Base-by-base conservation (phyloP, 192 early-diverging fungal genomes). In the Rhizophagus prolifer region DNA sequence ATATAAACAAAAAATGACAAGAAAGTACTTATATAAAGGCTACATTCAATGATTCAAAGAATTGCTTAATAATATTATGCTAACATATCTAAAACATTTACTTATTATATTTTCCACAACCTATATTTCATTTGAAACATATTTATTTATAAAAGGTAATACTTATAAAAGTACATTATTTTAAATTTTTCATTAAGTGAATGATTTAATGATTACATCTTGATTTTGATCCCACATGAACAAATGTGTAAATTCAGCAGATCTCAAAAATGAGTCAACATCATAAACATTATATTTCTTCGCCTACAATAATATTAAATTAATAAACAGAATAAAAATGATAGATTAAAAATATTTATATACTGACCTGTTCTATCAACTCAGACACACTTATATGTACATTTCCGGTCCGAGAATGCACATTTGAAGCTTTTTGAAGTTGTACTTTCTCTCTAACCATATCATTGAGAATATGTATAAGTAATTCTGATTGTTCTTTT, bases 181-280 rank as follows among this genome's bases (percentile, higher is more conserved):
- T 47, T 47, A 47, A 2, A 13, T 9, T 47, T 12, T 34, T 50
- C 9, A 21, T 54, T 54, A 54, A 21, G 50, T 54, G 50, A 54
- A 54, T n/a, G 50, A 54, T 54, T 54, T 54, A 19, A 54, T 54
- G 50, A 66, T 66, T 16, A 66, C 5, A 21, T 66, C 31, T 66
- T 70, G 41, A 47, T 13, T 41, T 70, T 50, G 36, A 47, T 70
- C 46, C 36, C 36, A 70, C 13, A 50, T 25, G 16, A 28, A 70
- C n/a, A 34, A 12, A 26, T 12, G 9, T 50, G 21, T 36, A 38
- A 74, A 74, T 25, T 61, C 72, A 19, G n/a, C 36, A 47, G 58
- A 61, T 62, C 36, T 59, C 36, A 74, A 60, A 30, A 74, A 74
- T n/a, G 19, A 16, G n/a, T 74, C 72, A 60, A 74, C 59, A 16